Conservation (phyloP, 208 protist genomes). For the Crithidia fasciculata region DNA sequence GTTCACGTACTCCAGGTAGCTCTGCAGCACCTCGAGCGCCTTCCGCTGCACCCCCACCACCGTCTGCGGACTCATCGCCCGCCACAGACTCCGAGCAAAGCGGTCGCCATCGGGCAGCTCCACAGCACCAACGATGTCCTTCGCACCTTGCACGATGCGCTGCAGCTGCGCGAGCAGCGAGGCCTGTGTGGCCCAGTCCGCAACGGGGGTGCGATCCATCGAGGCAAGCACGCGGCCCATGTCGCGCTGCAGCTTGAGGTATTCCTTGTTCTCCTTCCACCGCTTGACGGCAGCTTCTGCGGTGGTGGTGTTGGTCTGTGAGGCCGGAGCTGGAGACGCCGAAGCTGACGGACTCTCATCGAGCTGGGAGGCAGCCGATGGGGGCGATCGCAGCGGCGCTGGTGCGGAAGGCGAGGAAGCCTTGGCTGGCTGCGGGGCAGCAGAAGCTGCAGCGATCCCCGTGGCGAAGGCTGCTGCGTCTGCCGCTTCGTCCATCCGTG, state of each 20-base stretch:
- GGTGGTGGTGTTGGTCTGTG: background rate
- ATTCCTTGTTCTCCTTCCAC: conserved; percentile 24
- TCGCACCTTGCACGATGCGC: conserved; percentile 16
- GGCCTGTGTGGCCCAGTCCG: conserved; percentile 30
- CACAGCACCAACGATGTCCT: conserved; percentile 33
- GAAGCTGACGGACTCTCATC: background rate
- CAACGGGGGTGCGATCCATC: conserved; percentile 21
- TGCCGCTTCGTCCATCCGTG: too few species aligned
- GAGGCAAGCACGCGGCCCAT: conserved; percentile 20
- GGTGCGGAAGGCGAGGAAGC: too few species aligned
- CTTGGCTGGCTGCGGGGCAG: too few species aligned
- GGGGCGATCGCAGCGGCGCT: too few species aligned
- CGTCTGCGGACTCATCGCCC: conserved; percentile 48
- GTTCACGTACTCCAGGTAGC: conserved; percentile 28
- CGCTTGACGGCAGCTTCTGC: conserved; percentile 7
- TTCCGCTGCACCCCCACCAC: conserved; percentile 78
- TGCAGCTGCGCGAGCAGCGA: conserved; percentile 27
- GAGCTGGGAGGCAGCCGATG: too few species aligned
- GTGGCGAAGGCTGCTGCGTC: too few species aligned
- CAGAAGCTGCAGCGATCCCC: too few species aligned
- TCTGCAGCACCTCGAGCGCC: conserved; percentile 61
- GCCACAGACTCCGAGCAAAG: conserved; percentile 48
- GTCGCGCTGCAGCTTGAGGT: conserved; percentile 17
- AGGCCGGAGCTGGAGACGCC: background rate
- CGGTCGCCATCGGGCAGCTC: conserved; percentile 43